phyloP scores from a whole-genome alignment of 805 yeast species.

The Lipomyces sp. region DNA sequence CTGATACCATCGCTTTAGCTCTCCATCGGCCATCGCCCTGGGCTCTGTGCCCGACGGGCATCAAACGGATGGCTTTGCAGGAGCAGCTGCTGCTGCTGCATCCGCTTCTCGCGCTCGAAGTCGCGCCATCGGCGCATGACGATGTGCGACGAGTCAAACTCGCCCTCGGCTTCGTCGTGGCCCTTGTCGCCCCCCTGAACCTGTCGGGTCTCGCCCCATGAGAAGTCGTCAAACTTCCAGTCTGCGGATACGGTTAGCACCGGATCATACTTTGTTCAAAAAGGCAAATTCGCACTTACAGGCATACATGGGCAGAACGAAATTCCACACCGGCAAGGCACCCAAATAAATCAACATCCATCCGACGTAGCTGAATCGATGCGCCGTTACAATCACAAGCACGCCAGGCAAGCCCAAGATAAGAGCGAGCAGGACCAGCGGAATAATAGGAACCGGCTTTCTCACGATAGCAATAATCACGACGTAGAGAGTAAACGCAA shows the following conservation, averaged over 20 bases:
- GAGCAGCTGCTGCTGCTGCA: neutral
- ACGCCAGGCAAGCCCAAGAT: slow-evolving; percentile 85
- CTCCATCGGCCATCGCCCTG: slow-evolving; percentile 6
- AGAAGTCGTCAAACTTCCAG: slow-evolving; percentile 95
- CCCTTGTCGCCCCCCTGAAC: slow-evolving; percentile 65
- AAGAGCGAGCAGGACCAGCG: slow-evolving; percentile 69
- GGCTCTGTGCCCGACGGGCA: slow-evolving; percentile 6
- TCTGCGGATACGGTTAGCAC: slow-evolving; percentile 45
- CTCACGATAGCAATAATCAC: slow-evolving; percentile 68
- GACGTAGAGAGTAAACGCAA: slow-evolving; percentile 77
- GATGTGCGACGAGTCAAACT: slow-evolving; percentile 86
- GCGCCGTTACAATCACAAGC: slow-evolving; percentile 74
- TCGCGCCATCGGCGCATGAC: slow-evolving; percentile 94
- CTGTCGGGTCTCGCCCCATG: slow-evolving; percentile 94
- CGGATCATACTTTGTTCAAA: too few species aligned
- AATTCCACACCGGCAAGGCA: slow-evolving; percentile 91
- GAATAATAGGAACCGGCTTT: slow-evolving; percentile 71
- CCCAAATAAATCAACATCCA: slow-evolving; percentile 78
- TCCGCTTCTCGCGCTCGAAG: slow-evolving; percentile 60
- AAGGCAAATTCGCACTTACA: slow-evolving; percentile 13
- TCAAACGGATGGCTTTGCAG: slow-evolving; percentile 1
- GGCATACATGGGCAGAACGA: slow-evolving; percentile 70
- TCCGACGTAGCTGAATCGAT: slow-evolving; percentile 62
- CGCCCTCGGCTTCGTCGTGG: slow-evolving; percentile 68
- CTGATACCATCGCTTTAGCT: neutral